A percentile compares a stretch with the other conserved stretches of the same genome.
These are phyloP conservation scores for Mycena indigotica DNA, from an alignment of 768 basidiomycete genomes.

Conservation along the genomic window DNA sequence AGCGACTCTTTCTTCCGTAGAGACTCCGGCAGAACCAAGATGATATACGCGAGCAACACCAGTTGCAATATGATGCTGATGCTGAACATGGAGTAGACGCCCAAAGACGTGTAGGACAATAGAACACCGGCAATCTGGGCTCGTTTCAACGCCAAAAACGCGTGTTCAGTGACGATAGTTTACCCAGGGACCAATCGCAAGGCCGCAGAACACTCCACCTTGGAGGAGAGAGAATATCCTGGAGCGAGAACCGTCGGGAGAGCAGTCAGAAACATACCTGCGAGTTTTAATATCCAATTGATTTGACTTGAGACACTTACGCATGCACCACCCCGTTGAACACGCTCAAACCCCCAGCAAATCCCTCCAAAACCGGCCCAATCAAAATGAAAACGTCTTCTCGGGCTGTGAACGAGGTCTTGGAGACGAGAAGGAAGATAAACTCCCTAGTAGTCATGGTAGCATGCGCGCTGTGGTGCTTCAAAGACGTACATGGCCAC, in stretches of 20 bases:
- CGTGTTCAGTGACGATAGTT: constrained; percentile 35
- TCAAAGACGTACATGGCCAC: constrained; percentile 58
- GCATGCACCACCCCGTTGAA: constrained; percentile 69
- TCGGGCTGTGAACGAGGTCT: constrained; percentile 61
- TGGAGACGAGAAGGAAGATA: constrained; percentile 72
- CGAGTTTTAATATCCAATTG: constrained; percentile 27
- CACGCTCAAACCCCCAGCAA: constrained; percentile 70
- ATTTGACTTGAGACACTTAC: constrained; percentile 51
- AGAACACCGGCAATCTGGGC: constrained; percentile 50
- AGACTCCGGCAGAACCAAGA: constrained; percentile 59
- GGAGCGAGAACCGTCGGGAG: constrained; percentile 53
- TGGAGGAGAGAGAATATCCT: constrained; percentile 64
- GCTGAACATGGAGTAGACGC: constrained; percentile 51
- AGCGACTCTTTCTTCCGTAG: constrained; percentile 32
- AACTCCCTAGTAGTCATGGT: constrained; percentile 58
- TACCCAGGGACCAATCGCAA: constrained; percentile 78
- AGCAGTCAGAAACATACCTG: constrained; percentile 59
- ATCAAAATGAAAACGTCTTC: constrained; percentile 63
- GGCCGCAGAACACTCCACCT: constrained; percentile 76
- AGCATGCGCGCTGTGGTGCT: constrained; percentile 4
- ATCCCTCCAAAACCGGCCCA: constrained; percentile 78
- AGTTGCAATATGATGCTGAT: constrained; percentile 43
- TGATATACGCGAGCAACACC: constrained; percentile 40
- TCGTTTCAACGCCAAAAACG: background rate
- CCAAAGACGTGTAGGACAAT: constrained; percentile 61